Evolutionary conservation across 495 filamentous ascomycete species (phyloP), one percentile per base, ranked within the genome.

Genomic region (Penicillium riverlandense): DNA sequence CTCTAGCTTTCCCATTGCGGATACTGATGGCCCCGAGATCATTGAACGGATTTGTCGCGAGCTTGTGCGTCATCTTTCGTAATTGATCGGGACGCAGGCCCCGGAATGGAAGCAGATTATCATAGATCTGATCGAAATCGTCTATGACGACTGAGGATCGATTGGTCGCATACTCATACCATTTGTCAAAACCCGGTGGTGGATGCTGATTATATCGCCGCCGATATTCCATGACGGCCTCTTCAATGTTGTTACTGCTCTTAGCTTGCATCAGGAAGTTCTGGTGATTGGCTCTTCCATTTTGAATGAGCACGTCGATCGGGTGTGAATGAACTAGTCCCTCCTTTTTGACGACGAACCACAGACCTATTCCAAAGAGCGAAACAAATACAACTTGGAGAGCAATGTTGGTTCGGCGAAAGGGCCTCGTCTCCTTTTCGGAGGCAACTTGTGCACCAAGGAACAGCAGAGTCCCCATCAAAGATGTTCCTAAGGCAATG

Each of bases 41-140:
- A 41, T 77, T 77, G 45, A 59, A 69, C 7, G 70, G 66, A 42
- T 76, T 71, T 7, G 65, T 67, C 16, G 67, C 63, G 29, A 75
- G 33, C 33, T 70, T 48, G 10, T 64, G 65, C 6, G 71, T 76
- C 37, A 64, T 45, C 8, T 54, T 49, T 36, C 84, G 69, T 22
- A 92, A 75, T 27, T 77, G 69, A 2, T 69, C 58, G 6, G 85
- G 85, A 2, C 70, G 49, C 27, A 91, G 49, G 7, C 76, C 81
- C 78, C 85, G 88, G 52, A 90, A 92, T 0, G 86, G 86, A 2
- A 76, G 67, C 4, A 94, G 59, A 44, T 88, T 78, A 7, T 72
- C 65, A 45, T 84, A 71, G 8, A 92, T 88, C 43, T 82, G 80
- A 48, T 86, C 81, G 48, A 84, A 91, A 47, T 85, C 77, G 48